Conservation (phyloP, 306 rosid species). For the Quercus variabilis region DNA sequence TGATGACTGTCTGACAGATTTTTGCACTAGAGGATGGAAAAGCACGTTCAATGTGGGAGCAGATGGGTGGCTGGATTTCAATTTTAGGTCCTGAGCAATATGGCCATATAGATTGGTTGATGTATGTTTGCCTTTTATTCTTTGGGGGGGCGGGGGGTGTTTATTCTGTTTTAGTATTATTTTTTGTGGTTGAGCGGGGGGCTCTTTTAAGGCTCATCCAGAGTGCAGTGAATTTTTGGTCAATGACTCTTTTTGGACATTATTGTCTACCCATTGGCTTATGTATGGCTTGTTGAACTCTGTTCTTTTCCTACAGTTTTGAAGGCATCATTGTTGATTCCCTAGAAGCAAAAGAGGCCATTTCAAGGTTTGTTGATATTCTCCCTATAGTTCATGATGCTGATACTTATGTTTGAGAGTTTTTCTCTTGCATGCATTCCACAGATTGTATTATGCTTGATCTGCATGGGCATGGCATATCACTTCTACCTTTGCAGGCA, state of each 20-base stretch:
- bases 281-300: slow-evolving; percentile 16
- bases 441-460: not conserved
- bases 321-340: slow-evolving; percentile 85
- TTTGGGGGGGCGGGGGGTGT: not conserved
- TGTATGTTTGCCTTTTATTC: slow-evolving; percentile 49
- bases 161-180: not conserved
- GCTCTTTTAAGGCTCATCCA: not conserved
- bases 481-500: not conserved
- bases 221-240: not conserved
- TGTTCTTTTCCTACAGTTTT: slow-evolving; percentile 48
- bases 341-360: slow-evolving; percentile 61
- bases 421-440: slow-evolving; percentile 7
- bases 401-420: slow-evolving; percentile 11
- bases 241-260: slow-evolving; percentile 11
- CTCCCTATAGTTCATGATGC: slow-evolving; percentile 7
- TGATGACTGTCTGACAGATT: slow-evolving; percentile 55
- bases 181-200: not conserved
- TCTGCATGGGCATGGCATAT: not conserved
- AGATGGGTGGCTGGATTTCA: slow-evolving; percentile 52
- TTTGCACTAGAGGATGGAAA: slow-evolving; percentile 68
- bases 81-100: slow-evolving; percentile 45
- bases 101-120: slow-evolving; percentile 77
- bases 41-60: slow-evolving; percentile 72
- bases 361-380: slow-evolving; percentile 68
- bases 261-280: not conserved